Percentiles rank a stretch among this genome's conserved stretches.
Conservation (phyloP, 2,329 filamentous ascomycete species). For the Graphilbum ipis-grandicollis region DNA sequence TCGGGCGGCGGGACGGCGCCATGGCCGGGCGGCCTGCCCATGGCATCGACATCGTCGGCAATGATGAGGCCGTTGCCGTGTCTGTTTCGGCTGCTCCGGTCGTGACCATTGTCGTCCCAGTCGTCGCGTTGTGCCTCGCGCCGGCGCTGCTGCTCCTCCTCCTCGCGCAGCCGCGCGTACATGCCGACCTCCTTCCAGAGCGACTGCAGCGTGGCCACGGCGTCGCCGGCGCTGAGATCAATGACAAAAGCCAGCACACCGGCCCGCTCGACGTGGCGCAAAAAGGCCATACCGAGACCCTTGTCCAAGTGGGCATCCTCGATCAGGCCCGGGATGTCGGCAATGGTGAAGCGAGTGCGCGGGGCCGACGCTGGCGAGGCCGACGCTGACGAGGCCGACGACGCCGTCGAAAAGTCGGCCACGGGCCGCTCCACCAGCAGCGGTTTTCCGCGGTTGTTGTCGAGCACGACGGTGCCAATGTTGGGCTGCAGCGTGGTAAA, state of each 20-base stretch:
- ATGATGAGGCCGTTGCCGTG: neutral
- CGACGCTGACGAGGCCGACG: constrained; percentile 16
- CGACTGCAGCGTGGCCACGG: constrained; percentile 58
- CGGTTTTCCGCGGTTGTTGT: constrained; percentile 68
- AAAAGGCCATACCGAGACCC: constrained; percentile 77
- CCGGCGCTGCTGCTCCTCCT: constrained; percentile 50
- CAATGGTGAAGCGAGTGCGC: constrained; percentile 74
- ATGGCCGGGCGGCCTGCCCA: no score
- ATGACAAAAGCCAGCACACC: constrained; percentile 87
- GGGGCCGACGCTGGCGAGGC: constrained; percentile 31
- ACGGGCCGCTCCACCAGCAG: constrained; percentile 13
- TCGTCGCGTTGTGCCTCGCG: constrained; percentile 36
- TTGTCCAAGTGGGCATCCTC: constrained; percentile 84
- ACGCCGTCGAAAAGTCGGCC: constrained; percentile 18
- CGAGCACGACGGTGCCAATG: constrained; percentile 87
- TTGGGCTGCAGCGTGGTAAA: constrained; percentile 88
- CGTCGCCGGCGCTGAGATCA: constrained; percentile 65
- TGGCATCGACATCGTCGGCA: constrained; percentile 11
- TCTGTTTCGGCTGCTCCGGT: constrained; percentile 10
- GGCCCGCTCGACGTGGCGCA: constrained; percentile 87
- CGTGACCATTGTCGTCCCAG: constrained; percentile 31
- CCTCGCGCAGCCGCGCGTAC: constrained; percentile 65
- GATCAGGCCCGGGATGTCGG: constrained; percentile 88
- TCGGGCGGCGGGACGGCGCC: constrained; percentile 17
- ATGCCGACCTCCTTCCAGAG: constrained; percentile 83